phyloP scores from a whole-genome alignment of 805 yeast species.

The Saturnispora saitoi region DNA sequence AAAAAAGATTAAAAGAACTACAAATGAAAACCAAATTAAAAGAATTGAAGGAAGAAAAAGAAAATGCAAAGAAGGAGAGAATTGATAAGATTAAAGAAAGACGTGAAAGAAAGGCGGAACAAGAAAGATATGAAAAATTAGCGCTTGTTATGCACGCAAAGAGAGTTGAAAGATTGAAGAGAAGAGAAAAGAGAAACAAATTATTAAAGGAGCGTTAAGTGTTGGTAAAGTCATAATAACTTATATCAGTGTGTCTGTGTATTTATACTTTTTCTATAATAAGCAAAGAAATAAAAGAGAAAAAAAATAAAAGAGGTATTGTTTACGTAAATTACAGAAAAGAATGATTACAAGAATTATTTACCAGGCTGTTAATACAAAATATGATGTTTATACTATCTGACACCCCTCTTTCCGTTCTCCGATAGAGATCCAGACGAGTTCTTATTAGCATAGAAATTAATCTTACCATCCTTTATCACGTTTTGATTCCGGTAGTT shows the following conservation, averaged over 20 bases:
- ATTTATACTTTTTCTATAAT: not conserved
- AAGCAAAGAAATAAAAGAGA: not conserved
- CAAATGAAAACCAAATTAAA: constrained; percentile 61
- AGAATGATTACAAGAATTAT: not conserved
- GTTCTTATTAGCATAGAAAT: constrained; percentile 28
- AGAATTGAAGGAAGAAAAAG: constrained; percentile 74
- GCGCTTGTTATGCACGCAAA: constrained; percentile 87
- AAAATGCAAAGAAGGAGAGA: constrained; percentile 43
- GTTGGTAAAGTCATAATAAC: not conserved
- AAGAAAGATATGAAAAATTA: constrained; percentile 75
- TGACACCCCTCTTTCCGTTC: constrained; percentile 32
- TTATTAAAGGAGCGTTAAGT: constrained; percentile 73
- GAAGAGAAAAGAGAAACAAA: constrained; percentile 92
- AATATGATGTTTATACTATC: constrained; percentile 25
- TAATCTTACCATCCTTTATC: constrained; percentile 29
- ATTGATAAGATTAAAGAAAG: constrained; percentile 58
- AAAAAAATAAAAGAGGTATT: too few relatives aligned
- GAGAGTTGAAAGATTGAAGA: constrained; percentile 81
- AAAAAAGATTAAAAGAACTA: constrained; percentile 54
- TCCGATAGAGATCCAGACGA: constrained; percentile 26
- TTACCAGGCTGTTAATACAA: too few relatives aligned
- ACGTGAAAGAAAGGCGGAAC: constrained; percentile 75
- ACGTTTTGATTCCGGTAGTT: constrained; percentile 24
- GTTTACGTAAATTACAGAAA: too few relatives aligned
- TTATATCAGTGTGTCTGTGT: not conserved